phyloP scores from a whole-genome alignment of 108 stramenopile species.

The Cylindrotheca closterium region DNA sequence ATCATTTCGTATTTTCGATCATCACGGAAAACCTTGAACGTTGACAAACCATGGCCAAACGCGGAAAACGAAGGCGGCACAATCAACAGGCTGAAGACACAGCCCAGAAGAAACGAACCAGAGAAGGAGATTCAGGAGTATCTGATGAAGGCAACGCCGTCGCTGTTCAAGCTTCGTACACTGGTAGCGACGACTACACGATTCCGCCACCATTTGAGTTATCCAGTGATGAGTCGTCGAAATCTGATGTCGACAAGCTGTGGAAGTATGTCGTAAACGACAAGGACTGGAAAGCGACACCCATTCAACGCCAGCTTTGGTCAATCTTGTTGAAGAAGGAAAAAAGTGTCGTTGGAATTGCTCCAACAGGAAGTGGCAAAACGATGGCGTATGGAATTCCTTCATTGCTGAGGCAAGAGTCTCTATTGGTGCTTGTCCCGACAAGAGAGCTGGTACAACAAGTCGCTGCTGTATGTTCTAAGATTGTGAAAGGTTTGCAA shows the following conservation, averaged over 20 bases:
- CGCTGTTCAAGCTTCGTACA: neutral
- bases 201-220: neutral
- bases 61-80: slow-evolving; percentile 4
- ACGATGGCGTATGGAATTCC: slow-evolving; percentile 65
- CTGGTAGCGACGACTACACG: neutral
- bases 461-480: slow-evolving; percentile 49
- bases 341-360: slow-evolving; percentile 57
- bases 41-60: slow-evolving; percentile 10
- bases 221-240: neutral
- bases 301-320: slow-evolving; percentile 67
- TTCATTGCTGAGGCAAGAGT: slow-evolving; percentile 23
- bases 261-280: slow-evolving; percentile 2
- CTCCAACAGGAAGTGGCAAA: slow-evolving; percentile 75
- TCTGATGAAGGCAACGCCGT: neutral
- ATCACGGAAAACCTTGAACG: no score
- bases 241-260: no score
- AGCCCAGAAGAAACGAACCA: neutral
- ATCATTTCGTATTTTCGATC: no score
- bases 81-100: neutral
- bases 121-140: neutral
- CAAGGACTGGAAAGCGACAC: slow-evolving; percentile 42
- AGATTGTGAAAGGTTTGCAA: slow-evolving; percentile 46
- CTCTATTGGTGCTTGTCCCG: slow-evolving; percentile 64
- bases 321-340: slow-evolving; percentile 36
- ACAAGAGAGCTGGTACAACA: slow-evolving; percentile 80